Evolutionary conservation across 495 filamentous ascomycete species (phyloP).

Genomic region (Penicillium coprophilum): DNA sequence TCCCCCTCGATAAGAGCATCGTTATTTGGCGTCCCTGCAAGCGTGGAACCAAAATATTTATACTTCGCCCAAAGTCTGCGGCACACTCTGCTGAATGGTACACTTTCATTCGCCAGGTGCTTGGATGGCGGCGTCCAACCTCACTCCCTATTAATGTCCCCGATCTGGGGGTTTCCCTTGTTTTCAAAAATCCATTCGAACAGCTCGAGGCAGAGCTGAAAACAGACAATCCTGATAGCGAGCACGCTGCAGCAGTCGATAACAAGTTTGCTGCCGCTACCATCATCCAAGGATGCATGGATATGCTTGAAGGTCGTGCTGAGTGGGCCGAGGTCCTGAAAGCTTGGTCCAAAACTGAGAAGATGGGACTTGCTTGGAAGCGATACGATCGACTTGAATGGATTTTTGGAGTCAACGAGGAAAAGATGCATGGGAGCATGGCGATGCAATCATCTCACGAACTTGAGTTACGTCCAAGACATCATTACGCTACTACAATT

Average conservation of each 20-base stretch:
- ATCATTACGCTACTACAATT: conserved; percentile 63
- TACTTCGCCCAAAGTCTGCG: conserved; percentile 63
- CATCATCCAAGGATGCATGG: conserved; percentile 58
- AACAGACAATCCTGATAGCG: conserved; percentile 35
- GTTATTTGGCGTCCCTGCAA: conserved; percentile 63
- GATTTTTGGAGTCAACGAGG: conserved; percentile 68
- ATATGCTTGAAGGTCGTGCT: conserved; percentile 55
- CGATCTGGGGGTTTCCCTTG: conserved; percentile 61
- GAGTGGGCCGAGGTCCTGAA: conserved; percentile 66
- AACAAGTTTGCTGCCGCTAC: conserved; percentile 55
- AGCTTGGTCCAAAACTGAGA: conserved; percentile 58
- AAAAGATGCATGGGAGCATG: conserved; percentile 72
- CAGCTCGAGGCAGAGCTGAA: conserved; percentile 48
- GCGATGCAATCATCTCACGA: conserved; percentile 74
- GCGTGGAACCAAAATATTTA: conserved; percentile 62
- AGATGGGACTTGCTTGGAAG: conserved; percentile 74
- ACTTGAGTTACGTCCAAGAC: conserved; percentile 68
- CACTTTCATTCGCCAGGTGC: conserved; percentile 62
- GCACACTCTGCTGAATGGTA: conserved; percentile 73
- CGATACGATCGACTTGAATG: conserved; percentile 75
- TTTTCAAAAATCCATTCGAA: conserved; percentile 64
- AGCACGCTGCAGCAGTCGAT: conserved; percentile 45
- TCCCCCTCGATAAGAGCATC: conserved; percentile 70
- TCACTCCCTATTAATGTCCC: conserved; percentile 67
- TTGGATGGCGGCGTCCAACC: conserved; percentile 59